These are phyloP conservation scores for Pseudogymnoascus sp. DNA, from an alignment of 2,329 filamentous ascomycete species.

Conservation along the genomic window DNA sequence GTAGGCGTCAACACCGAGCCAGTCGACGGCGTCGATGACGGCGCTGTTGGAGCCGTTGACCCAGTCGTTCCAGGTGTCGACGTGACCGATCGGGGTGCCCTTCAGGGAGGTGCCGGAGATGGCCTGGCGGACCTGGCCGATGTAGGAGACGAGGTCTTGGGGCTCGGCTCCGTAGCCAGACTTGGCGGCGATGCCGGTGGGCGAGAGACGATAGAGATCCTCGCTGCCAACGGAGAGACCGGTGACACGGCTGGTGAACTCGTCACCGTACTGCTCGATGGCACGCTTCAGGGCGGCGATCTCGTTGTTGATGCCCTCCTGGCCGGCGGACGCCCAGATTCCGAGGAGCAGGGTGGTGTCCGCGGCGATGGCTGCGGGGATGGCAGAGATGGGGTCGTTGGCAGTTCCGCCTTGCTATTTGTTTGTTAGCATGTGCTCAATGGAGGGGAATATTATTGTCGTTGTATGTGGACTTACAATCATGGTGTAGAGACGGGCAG, in stretches of 20 bases:
- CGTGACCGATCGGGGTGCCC: constrained; percentile 63
- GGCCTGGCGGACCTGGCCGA: constrained; percentile 56
- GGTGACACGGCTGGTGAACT: constrained; percentile 59
- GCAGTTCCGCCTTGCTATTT: constrained; percentile 54
- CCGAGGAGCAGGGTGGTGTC: constrained; percentile 73
- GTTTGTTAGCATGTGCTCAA: constrained; percentile 18
- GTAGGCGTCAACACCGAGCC: constrained; percentile 77
- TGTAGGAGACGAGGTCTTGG: constrained; percentile 57
- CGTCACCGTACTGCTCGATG: constrained; percentile 58
- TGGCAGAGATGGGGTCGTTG: constrained; percentile 60
- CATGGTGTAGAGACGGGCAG: constrained; percentile 64
- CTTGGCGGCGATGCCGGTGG: constrained; percentile 56
- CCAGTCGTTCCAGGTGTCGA: constrained; percentile 82
- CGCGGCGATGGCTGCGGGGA: constrained; percentile 75
- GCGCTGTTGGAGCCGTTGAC: constrained; percentile 64
- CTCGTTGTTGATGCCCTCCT: constrained; percentile 60
- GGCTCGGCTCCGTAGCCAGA: constrained; percentile 58
- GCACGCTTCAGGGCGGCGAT: constrained; percentile 62
- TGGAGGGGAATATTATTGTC: not conserved
- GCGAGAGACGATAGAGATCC: constrained; percentile 74
- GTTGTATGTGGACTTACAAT: constrained; percentile 39
- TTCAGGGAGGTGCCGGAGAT: constrained; percentile 56
- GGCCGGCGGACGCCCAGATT: constrained; percentile 70
- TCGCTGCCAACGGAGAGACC: constrained; percentile 83
- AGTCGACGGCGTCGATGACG: constrained; percentile 65